Percentiles rank a stretch among this genome's conserved stretches.
Conservation (phyloP, 176 grass and related monocot species). For the Musa troglodytarum region DNA sequence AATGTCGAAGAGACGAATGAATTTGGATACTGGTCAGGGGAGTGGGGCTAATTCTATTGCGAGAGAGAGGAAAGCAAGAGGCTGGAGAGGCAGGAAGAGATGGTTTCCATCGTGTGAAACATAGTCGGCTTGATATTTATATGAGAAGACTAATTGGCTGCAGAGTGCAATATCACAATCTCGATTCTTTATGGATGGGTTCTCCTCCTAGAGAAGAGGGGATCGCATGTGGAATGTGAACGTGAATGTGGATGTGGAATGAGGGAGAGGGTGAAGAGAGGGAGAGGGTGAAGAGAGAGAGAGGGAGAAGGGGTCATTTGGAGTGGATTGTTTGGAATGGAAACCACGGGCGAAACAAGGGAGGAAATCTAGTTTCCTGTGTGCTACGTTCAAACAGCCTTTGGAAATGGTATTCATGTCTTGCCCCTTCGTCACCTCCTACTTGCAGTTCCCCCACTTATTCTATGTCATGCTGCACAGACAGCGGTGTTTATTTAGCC, state of each 20-base stretch:
- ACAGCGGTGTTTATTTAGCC: neutral
- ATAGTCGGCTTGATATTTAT: neutral
- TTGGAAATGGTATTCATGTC: neutral
- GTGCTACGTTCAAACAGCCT: constrained; percentile 10
- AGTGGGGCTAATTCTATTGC: neutral
- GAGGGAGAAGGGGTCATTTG: neutral
- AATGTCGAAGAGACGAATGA: neutral
- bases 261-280: too few relatives aligned
- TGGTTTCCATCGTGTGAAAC: neutral
- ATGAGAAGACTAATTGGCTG: neutral
- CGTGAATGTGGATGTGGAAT: too few relatives aligned
- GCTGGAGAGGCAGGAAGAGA: neutral
- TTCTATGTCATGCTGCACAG: neutral
- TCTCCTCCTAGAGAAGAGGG: constrained; percentile 2
- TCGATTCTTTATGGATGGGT: neutral
- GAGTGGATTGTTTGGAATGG: neutral
- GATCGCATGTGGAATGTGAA: neutral
- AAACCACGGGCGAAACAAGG: constrained; percentile 13
- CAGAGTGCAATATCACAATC: too few relatives aligned
- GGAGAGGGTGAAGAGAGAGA: neutral
- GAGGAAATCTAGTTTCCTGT: constrained; percentile 2
- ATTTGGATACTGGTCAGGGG: neutral
- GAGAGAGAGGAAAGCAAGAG: neutral
- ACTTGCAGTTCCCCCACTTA: neutral
- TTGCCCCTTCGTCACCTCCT: too few relatives aligned